A percentile compares a stretch with the other conserved stretches of the same genome.
Evolutionary conservation across 2,329 filamentous ascomycete genomes (phyloP).

Genomic region (Fusarium fracticaudum): DNA sequence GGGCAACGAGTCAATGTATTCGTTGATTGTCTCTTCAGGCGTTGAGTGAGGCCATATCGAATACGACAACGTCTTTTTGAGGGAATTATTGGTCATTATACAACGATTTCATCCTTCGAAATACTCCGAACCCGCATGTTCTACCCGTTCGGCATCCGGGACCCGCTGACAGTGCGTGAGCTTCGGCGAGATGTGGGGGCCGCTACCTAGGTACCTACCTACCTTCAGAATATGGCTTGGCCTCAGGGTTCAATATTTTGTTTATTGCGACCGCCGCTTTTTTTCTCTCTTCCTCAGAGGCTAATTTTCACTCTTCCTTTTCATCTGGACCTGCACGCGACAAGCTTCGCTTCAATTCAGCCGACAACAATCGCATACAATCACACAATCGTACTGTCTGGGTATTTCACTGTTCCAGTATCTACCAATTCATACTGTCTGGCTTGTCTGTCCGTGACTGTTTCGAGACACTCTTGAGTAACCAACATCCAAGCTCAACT

Average conservation of each 20-base stretch:
- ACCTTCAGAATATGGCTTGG: conserved; percentile 18
- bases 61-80: neutral
- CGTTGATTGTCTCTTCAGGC: neutral
- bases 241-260: conserved; percentile 32
- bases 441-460: neutral
- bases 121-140: conserved; percentile 7
- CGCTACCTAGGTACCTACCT: neutral
- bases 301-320: conserved; percentile 16
- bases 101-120: neutral
- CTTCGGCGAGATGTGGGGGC: conserved; percentile 24
- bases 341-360: neutral
- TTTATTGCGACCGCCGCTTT: conserved; percentile 11
- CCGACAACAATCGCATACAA: neutral
- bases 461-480: conserved; percentile 2
- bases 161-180: conserved; percentile 14
- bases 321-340: conserved; percentile 9
- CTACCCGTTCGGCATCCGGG: conserved; percentile 24
- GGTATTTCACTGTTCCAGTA: neutral
- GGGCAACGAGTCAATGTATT: neutral
- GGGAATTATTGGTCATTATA: neutral
- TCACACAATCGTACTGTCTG: neutral
- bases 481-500: conserved; percentile 16
- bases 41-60: neutral
- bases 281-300: neutral
- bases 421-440: conserved; percentile 8